Conservation (phyloP, 1,284 basidiomycete genomes). For the Meira miltonrushii region DNA sequence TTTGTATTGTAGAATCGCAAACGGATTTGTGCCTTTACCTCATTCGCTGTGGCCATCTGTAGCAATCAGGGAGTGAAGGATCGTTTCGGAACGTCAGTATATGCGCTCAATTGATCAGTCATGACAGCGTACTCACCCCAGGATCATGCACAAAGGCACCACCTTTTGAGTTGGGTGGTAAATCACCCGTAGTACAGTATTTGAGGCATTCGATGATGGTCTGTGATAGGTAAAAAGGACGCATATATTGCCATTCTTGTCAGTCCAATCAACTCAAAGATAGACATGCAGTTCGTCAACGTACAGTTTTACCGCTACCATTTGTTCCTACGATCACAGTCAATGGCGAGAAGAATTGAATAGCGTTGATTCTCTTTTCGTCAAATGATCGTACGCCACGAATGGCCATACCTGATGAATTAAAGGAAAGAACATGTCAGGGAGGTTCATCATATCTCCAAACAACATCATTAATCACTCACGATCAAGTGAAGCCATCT, state of each 20-base stretch:
- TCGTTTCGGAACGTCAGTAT: background rate
- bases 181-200: slow-evolving; percentile 95
- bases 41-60: slow-evolving; percentile 91
- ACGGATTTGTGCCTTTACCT: slow-evolving; percentile 97
- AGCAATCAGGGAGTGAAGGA: slow-evolving; percentile 3
- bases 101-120: background rate
- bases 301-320: slow-evolving; percentile 88
- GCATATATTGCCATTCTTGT: background rate
- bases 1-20: slow-evolving; percentile 86
- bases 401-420: slow-evolving; percentile 44
- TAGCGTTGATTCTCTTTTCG: slow-evolving; percentile 87
- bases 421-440: background rate
- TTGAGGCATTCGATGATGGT: slow-evolving; percentile 99
- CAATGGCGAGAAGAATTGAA: slow-evolving; percentile 94
- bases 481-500: background rate
- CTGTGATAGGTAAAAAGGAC: slow-evolving; percentile 31
- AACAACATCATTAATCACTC: background rate
- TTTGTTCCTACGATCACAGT: slow-evolving; percentile 99
- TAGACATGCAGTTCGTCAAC: background rate
- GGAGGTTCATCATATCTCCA: background rate
- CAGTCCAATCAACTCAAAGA: background rate
- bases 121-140: slow-evolving; percentile 56
- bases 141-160: slow-evolving; percentile 98
- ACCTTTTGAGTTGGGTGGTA: slow-evolving; percentile 94
- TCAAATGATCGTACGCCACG: slow-evolving; percentile 54